phyloP scores from a whole-genome alignment of 441 rosid species.

The Eutrema salsugineum region DNA sequence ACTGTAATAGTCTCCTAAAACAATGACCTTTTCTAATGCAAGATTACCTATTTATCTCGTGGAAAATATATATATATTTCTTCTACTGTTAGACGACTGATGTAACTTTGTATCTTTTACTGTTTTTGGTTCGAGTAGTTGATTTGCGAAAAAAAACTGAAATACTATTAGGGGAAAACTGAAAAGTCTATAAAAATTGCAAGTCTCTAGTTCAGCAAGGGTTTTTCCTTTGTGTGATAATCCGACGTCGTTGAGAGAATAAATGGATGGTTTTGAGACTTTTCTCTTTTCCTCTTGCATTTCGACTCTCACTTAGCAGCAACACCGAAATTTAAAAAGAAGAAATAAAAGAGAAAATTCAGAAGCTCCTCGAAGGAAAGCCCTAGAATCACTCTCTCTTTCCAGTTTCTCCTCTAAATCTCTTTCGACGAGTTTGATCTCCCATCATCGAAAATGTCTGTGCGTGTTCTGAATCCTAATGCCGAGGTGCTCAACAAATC shows the following conservation, averaged over 20 bases:
- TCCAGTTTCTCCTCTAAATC: not conserved
- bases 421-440: not conserved
- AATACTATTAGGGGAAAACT: too few relatives aligned
- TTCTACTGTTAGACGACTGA: too few relatives aligned
- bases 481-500: constrained; percentile 99
- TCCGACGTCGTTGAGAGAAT: not conserved
- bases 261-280: not conserved
- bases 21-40: not conserved
- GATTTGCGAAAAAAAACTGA: too few relatives aligned
- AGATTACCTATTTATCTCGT: not conserved
- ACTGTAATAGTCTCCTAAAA: too few relatives aligned
- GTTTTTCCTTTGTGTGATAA: not conserved
- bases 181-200: not conserved
- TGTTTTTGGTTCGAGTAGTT: too few relatives aligned
- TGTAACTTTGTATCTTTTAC: too few relatives aligned
- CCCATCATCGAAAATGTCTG: constrained; percentile 56
- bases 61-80: not conserved
- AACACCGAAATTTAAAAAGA: constrained; percentile 2
- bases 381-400: constrained; percentile 13
- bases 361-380: constrained; percentile 20
- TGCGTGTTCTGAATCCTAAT: constrained; percentile 90
- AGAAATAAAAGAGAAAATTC: constrained; percentile 1
- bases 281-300: not conserved
- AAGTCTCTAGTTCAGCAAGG: not conserved
- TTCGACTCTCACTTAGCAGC: not conserved